Percentiles rank a stretch among this genome's conserved stretches.
Evolutionary conservation across 1,284 basidiomycete genomes (phyloP).

Genomic region (Puccinia polysora): DNA sequence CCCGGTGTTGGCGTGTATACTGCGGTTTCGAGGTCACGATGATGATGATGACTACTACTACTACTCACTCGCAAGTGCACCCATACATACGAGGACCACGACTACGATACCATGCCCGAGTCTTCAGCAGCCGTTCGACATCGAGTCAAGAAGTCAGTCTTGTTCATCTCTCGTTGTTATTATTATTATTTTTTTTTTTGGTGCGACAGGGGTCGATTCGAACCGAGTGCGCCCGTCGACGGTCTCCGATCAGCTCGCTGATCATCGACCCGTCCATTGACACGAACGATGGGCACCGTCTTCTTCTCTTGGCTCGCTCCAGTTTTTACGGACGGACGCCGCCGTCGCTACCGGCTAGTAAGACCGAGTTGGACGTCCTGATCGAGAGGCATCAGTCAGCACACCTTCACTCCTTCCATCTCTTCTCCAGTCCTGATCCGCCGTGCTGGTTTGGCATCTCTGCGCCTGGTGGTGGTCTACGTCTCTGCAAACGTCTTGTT

Average conservation of each 20-base stretch:
- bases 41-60: no score
- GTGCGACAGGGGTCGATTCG: no score
- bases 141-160: slow-evolving; percentile 20
- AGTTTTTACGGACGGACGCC: slow-evolving; percentile 41
- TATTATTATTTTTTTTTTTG: background rate
- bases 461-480: background rate
- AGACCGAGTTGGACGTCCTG: slow-evolving; percentile 36
- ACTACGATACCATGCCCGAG: no score
- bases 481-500: background rate
- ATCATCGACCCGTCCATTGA: no score
- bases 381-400: slow-evolving; percentile 38
- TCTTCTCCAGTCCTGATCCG: background rate
- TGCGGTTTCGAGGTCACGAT: no score
- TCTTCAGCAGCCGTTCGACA: slow-evolving; percentile 32
- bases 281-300: no score
- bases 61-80: no score
- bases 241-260: no score
- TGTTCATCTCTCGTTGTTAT: background rate
- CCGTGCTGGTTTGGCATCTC: background rate
- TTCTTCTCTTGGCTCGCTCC: background rate
- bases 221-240: no score
- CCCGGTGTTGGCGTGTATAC: no score
- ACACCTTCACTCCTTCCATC: background rate
- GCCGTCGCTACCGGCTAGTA: slow-evolving; percentile 20
- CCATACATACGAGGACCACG: no score